A percentile compares a stretch with the other conserved stretches of the same genome.
These are phyloP conservation scores for Paulownia fortunei DNA, from an alignment of 257 asterid genomes.

Conservation along the genomic window DNA sequence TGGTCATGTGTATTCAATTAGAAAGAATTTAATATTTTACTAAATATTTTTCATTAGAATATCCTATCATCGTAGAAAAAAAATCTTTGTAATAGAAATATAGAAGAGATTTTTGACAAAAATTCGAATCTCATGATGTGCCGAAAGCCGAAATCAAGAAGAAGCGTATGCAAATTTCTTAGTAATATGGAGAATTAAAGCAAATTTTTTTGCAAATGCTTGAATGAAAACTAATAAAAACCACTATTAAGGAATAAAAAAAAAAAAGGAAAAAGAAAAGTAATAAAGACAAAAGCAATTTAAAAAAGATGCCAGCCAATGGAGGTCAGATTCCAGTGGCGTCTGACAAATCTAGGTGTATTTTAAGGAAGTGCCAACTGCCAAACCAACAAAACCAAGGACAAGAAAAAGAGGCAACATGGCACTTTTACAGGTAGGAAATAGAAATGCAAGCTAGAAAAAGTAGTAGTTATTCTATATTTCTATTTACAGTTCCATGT, in stretches of 20 bases:
- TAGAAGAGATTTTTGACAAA: too few relatives aligned
- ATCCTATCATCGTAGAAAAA: too few relatives aligned
- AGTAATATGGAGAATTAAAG: too few relatives aligned
- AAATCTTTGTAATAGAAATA: too few relatives aligned
- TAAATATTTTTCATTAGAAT: not conserved
- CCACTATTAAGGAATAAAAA: not conserved
- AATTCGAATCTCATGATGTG: too few relatives aligned
- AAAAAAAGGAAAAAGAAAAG: not conserved
- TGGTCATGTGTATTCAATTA: too few relatives aligned
- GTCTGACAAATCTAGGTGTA: conserved; percentile 17
- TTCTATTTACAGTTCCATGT: too few relatives aligned
- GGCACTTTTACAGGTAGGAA: not conserved
- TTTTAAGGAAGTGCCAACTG: not conserved
- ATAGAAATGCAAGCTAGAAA: too few relatives aligned
- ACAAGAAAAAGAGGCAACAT: not conserved
- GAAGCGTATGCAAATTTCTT: too few relatives aligned
- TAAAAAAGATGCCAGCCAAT: conserved; percentile 36
- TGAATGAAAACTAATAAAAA: not conserved
- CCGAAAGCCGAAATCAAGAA: not conserved
- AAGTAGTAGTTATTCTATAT: too few relatives aligned
- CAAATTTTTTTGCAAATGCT: not conserved
- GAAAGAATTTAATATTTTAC: not conserved
- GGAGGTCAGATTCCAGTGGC: not conserved
- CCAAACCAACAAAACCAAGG: conserved; percentile 19
- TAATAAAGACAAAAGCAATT: conserved; percentile 28